Conservation (phyloP, 192 early-diverging fungal species). For the Coemansia sp. region DNA sequence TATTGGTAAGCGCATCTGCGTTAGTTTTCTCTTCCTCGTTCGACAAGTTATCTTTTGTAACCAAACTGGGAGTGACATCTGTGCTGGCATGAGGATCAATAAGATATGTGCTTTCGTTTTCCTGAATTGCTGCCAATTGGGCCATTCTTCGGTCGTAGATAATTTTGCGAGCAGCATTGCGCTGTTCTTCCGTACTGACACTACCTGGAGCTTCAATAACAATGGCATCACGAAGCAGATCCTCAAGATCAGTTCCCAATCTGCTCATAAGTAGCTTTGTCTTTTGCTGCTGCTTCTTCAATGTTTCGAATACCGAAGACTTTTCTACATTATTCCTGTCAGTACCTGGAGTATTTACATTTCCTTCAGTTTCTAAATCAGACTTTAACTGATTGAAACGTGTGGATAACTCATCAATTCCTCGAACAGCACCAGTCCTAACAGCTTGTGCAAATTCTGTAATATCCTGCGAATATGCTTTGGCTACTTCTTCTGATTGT, state of each 20-base stretch:
- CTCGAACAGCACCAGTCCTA: conserved; percentile 27
- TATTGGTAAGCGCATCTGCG: background rate
- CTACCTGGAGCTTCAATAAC: conserved; percentile 50
- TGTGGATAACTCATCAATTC: conserved; percentile 45
- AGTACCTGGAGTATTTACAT: background rate
- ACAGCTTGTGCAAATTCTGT: conserved; percentile 49
- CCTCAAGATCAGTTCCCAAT: conserved; percentile 43
- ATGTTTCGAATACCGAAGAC: conserved; percentile 10
- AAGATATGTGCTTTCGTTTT: conserved; percentile 37
- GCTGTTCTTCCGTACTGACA: conserved; percentile 39
- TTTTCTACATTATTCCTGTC: conserved; percentile 16
- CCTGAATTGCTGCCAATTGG: conserved; percentile 35
- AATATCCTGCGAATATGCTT: conserved; percentile 48
- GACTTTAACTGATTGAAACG: conserved; percentile 33
- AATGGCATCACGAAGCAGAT: conserved; percentile 45
- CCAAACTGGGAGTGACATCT: background rate
- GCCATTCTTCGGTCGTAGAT: conserved; percentile 54
- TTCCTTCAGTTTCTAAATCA: conserved; percentile 18
- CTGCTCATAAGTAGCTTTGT: conserved; percentile 34
- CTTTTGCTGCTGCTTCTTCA: conserved; percentile 29
- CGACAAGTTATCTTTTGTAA: background rate
- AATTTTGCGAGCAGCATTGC: conserved; percentile 31
- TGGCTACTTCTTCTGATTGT: conserved; percentile 45
- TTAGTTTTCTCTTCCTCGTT: background rate
- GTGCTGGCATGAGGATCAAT: conserved; percentile 13